These are phyloP conservation scores for Priceomyces medius DNA, from an alignment of 805 yeast genomes.

Conservation along the genomic window DNA sequence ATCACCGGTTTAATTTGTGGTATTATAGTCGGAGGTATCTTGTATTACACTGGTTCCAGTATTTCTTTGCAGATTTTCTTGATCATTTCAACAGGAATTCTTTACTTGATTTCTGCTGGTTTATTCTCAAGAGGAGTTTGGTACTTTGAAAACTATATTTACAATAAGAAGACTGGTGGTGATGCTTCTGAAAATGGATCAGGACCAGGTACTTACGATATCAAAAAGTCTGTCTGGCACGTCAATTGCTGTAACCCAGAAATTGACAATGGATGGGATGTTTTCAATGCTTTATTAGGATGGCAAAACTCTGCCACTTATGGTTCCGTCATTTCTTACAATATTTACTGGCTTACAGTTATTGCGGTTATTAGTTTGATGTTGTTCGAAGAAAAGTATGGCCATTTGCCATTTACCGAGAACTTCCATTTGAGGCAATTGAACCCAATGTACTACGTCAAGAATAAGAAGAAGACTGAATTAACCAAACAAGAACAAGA, in stretches of 20 bases:
- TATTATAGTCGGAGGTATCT: slow-evolving; percentile 58
- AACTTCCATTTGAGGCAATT: slow-evolving; percentile 40
- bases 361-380: slow-evolving; percentile 56
- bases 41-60: slow-evolving; percentile 81
- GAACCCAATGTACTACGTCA: slow-evolving; percentile 74
- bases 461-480: slow-evolving; percentile 57
- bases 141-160: slow-evolving; percentile 75
- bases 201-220: slow-evolving; percentile 94
- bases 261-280: slow-evolving; percentile 92
- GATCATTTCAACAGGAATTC: slow-evolving; percentile 81
- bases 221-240: slow-evolving; percentile 83
- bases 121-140: slow-evolving; percentile 91
- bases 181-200: slow-evolving; percentile 91
- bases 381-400: slow-evolving; percentile 80
- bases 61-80: slow-evolving; percentile 85
- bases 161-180: slow-evolving; percentile 75
- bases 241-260: slow-evolving; percentile 97
- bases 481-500: slow-evolving; percentile 33
- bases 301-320: slow-evolving; percentile 97
- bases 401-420: slow-evolving; percentile 73
- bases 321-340: slow-evolving; percentile 88
- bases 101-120: slow-evolving; percentile 89
- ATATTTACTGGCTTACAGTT: slow-evolving; percentile 79
- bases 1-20: slow-evolving; percentile 85
- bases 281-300: slow-evolving; percentile 89